Evolutionary conservation across 2,329 filamentous ascomycete genomes (phyloP).

Genomic region (Tympanopsis confertula): DNA sequence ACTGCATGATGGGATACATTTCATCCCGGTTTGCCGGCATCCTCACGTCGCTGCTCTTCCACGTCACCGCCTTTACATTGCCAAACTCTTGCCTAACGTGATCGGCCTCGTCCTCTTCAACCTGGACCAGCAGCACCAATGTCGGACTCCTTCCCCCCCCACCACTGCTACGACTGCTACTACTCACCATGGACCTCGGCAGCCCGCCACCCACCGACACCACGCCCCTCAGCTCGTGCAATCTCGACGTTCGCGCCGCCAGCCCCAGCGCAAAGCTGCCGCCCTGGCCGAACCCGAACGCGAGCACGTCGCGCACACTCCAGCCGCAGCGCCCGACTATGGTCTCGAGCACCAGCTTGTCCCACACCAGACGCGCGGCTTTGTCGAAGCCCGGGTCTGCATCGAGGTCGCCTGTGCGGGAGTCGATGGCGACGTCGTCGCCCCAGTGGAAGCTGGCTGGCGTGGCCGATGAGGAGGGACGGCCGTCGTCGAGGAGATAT

Average conservation of each 20-base stretch:
- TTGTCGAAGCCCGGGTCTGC: conserved; percentile 48
- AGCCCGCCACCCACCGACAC: conserved; percentile 52
- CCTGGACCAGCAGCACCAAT: conserved; percentile 45
- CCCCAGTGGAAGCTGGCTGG: conserved; percentile 48
- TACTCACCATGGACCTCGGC: conserved; percentile 38
- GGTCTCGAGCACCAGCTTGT: conserved; percentile 35
- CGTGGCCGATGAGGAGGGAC: conserved; percentile 7
- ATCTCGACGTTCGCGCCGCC: conserved; percentile 29
- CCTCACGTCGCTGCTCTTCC: conserved; percentile 58
- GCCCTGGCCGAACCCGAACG: conserved; percentile 60
- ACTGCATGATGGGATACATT: conserved; percentile 83
- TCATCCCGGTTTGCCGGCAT: conserved; percentile 81
- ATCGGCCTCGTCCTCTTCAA: conserved; percentile 53
- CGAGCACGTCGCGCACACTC: conserved; percentile 42
- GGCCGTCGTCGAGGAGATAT: conserved; percentile 38
- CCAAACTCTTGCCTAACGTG: conserved; percentile 54
- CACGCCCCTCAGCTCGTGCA: conserved; percentile 36
- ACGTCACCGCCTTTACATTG: conserved; percentile 56
- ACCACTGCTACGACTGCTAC: conserved; percentile 27
- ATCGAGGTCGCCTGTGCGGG: conserved; percentile 38
- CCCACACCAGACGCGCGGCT: conserved; percentile 31
- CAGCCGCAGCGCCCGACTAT: conserved; percentile 48
- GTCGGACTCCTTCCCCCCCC: conserved; percentile 44
- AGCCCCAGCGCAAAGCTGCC: conserved; percentile 48
- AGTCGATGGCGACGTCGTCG: conserved; percentile 47